Base-by-base conservation (phyloP, 371 early-diverging fungal species). In the Haplosporangium sp. region DNA sequence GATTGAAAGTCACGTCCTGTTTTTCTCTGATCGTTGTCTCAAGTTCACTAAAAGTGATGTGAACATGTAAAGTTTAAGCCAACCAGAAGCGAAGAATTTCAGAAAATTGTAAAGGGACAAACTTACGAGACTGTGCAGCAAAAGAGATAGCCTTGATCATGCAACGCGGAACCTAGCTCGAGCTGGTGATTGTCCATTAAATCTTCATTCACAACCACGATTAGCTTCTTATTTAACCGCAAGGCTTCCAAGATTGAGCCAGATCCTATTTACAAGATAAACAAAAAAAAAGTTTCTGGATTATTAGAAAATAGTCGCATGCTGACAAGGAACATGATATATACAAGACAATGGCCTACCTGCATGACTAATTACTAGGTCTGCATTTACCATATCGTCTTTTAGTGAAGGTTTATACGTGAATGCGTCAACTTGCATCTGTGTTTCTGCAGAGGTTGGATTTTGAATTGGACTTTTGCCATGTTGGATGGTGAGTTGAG, bases 161-260 rank as follows among this genome's bases (percentile, higher is more conserved):
- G 85, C 71, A 97, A 85, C 4, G 90, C 93, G 8, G 83, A 65
- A 3, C 95, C 96, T 57, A 97, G 87, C 77, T 97, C 96, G 38
- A 65, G 48, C 83, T 97, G 98, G 77, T 97, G 98, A 79, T 96
- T 93, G 82, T 96, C 91, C 94, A 94, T 92, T 40, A 97, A 84
- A 38, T 71, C 70, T 9, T 74, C 79, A 74, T 97, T 97, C 0
- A 91, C 91, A 4, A 96, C 95, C 8, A 92, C 92, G 17, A 97
- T 86, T 2, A 94, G 65, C 20, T 86, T 88, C 76, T 92, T 90
- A n/a, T 85, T 68, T 42, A 88, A 66, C 35, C 89, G 85, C 47
- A 97, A 84, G 1, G 92, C 85, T 71, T 96, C 96, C 27, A 97
- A 83, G 11, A 96, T 93, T 0, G 94, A 92, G 20, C 95, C 95